A percentile compares a stretch with the other conserved stretches of the same genome.
phyloP scores from a whole-genome alignment of 768 basidiomycete genomes.

The Paxillus ammoniavirescens region DNA sequence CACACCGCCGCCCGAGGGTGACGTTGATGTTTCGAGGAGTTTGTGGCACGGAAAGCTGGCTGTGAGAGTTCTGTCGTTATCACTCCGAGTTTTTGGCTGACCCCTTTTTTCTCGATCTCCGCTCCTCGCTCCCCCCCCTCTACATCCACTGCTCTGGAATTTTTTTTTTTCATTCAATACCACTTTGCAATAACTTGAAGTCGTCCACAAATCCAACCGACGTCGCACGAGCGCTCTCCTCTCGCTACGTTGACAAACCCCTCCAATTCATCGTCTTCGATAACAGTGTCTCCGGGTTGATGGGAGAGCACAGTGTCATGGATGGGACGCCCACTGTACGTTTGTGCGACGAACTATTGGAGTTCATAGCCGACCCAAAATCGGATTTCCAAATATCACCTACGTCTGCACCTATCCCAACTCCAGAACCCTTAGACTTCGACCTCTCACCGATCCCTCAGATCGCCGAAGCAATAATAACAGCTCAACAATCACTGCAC shows the following conservation, averaged over 20 bases:
- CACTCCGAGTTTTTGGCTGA: not conserved
- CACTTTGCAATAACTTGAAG: not conserved
- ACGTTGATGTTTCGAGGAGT: constrained; percentile 61
- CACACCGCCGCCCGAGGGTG: constrained; percentile 39
- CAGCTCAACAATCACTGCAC: constrained; percentile 53
- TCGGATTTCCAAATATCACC: constrained; percentile 59
- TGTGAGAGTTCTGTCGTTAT: constrained; percentile 37
- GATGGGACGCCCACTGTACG: constrained; percentile 83
- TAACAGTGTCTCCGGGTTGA: constrained; percentile 76
- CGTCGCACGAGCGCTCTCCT: constrained; percentile 52
- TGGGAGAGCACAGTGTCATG: constrained; percentile 94
- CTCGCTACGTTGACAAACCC: constrained; percentile 91
- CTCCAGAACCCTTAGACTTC: constrained; percentile 62
- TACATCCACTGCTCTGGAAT: not conserved
- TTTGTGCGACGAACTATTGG: constrained; percentile 67
- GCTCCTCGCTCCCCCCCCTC: not conserved
- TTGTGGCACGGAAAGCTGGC: constrained; percentile 79
- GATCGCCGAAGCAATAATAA: constrained; percentile 45
- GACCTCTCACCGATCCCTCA: constrained; percentile 43
- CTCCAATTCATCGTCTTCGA: constrained; percentile 83
- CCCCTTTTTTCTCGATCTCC: not conserved
- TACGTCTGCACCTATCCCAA: constrained; percentile 12
- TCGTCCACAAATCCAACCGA: constrained; percentile 21
- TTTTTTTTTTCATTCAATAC: too few species aligned
- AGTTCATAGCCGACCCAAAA: constrained; percentile 51